Evolutionary conservation across 2,329 filamentous ascomycete species (phyloP), one percentile per base, ranked within the genome.

Genomic region (Penicillium sp.): DNA sequence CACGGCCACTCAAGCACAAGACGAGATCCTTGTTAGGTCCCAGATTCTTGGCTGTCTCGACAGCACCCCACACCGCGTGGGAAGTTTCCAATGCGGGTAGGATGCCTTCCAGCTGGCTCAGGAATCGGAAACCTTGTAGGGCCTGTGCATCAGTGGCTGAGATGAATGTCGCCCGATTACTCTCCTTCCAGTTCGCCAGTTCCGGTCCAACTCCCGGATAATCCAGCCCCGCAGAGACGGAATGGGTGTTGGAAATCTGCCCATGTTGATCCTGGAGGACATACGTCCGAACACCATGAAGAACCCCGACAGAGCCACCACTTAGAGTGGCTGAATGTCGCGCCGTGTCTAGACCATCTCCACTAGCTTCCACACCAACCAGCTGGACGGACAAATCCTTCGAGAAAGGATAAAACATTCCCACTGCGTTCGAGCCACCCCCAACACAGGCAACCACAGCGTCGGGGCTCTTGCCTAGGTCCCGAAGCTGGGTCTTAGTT

Each of bases 361-460:
- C 92, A 35, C 89, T 92, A 2, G 92, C 92, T 77, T 97, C 92
- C 1, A 97, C 91, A 54, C 92, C 94, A 11, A 97, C 79, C 5
- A 96, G 81, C 74, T 90, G 89, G 48, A 97, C 92, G 45, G 79
- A 84, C 0, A 80, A 78, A 64, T 97, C 91, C 20, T 89, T 83
- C 50, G 86, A 79, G 75, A 97, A 99, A 31, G 92, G 92, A 71
- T 91, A 92, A 76, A 97, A 97, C 92, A 97, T 97, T 74, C 94
- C 94, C 1, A 87, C 85, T 1, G 92, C 92, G 67, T 97, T 96
- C 68, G 86, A 91, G 45, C 92, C 92, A 57, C 92, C 92, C 40
- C 92, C 94, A 3, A 97, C 92, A 66, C 92, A 96, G 3, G 94
- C 92, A 14, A 97, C 89, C n/a, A 97, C 90, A 0, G 91, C 92